Percentiles rank a stretch among this genome's conserved stretches.
These are phyloP conservation scores for Tetracentron sinense DNA, from an alignment of 164 flowering plant genomes.

Conservation along the genomic window DNA sequence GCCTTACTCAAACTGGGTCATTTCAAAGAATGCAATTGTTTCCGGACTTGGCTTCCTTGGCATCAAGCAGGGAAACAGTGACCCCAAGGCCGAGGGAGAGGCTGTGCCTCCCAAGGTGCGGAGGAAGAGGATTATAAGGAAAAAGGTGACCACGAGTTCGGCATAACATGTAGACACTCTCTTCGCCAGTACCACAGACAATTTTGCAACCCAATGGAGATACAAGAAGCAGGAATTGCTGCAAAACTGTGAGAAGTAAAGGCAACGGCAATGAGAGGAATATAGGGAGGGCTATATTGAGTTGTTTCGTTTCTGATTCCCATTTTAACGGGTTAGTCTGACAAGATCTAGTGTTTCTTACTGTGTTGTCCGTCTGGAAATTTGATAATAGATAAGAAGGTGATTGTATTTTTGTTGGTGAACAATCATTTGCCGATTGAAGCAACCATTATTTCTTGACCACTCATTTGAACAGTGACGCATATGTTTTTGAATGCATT, in stretches of 20 bases:
- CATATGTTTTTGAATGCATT: too few relatives aligned
- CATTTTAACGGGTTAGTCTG: slow-evolving; percentile 2
- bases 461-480: too few relatives aligned
- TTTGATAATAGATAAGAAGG: background rate
- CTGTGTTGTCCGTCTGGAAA: background rate
- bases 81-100: slow-evolving; percentile 35
- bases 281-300: slow-evolving; percentile 2
- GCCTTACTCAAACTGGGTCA: slow-evolving; percentile 75
- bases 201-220: slow-evolving; percentile 30
- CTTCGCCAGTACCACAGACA: slow-evolving; percentile 13
- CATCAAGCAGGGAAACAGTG: slow-evolving; percentile 49
- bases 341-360: background rate
- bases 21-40: slow-evolving; percentile 71
- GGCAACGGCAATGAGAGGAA: slow-evolving; percentile 2
- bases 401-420: background rate
- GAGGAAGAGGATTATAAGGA: slow-evolving; percentile 76
- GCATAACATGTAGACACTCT: slow-evolving; percentile 9
- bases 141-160: slow-evolving; percentile 52
- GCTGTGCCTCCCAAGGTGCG: slow-evolving; percentile 60
- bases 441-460: background rate
- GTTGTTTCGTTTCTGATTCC: background rate
- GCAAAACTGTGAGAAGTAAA: slow-evolving; percentile 2
- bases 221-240: slow-evolving; percentile 3
- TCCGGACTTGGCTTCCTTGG: slow-evolving; percentile 88
- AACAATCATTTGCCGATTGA: background rate